Evolutionary conservation across 2,329 filamentous ascomycete genomes (phyloP), one percentile per base, ranked within the genome.

Genomic region (Aspergillus sp.): DNA sequence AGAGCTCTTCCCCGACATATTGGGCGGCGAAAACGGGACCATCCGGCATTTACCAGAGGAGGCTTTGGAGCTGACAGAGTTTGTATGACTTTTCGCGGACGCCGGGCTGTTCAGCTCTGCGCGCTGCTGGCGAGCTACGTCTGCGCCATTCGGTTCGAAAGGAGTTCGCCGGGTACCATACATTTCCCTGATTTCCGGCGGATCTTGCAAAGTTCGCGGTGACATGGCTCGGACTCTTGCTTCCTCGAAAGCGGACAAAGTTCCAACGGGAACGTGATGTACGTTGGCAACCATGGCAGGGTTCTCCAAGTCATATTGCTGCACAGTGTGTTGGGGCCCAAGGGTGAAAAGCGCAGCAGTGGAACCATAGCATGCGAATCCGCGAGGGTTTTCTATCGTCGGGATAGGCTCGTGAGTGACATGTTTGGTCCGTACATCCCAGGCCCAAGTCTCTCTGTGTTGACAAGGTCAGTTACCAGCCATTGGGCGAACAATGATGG

Each of bases 391-490:
- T 24, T 91, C 80, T 5, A 88, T 71, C 1, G 86, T 95, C 4
- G 88, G 86, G 35, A 96, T 83, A 37, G 75, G 73, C 51, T 95
- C 88, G 59, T 79, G 93, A 3, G 86, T 88, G 47, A 98, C 86
- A 53, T 93, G 81, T 57, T 96, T 96, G n/a, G 91, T 98, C 42
- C 88, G 76, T 27, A 98, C 91, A 68, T 98, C 91, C 89, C 91
- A 98, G 36, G 86, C 82, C 49, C 84, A 79, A 24, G 88, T 94
- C 69, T 94, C 83, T 34, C 88, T 86, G 42, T 15, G 24, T 6
- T 12, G n/a, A 24, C 22, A 3, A 15, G 5, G 28, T 30, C n/a
- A 30, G 28, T 19, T 15, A 29, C 20, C n/a, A n/a, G n/a, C n/a
- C n/a, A n/a, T 24, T 8, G 22, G 22, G 22, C 22, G 15, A 11